Conservation (phyloP, 805 yeast species). For the Lipomyces oligophaga region DNA sequence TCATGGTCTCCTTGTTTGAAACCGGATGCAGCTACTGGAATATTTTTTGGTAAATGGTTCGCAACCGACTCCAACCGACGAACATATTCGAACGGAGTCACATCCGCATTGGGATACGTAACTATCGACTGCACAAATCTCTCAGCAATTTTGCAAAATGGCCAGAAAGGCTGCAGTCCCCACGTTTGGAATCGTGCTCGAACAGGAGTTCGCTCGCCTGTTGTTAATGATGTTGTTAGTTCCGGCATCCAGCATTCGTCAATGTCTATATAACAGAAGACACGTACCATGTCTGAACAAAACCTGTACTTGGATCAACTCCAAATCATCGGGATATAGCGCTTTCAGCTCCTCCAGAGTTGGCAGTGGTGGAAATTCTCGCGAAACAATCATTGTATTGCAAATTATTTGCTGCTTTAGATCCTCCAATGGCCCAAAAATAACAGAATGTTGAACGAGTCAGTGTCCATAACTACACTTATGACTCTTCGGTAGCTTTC, state of each 20-base stretch:
- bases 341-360: slow-evolving; percentile 13
- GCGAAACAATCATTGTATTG: slow-evolving; percentile 22
- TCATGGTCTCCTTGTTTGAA: slow-evolving; percentile 13
- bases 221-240: background rate
- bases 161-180: slow-evolving; percentile 29
- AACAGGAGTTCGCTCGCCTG: slow-evolving; percentile 29
- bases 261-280: too few relatives aligned
- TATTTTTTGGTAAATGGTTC: slow-evolving; percentile 17
- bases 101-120: slow-evolving; percentile 17
- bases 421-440: too few relatives aligned
- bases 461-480: too few relatives aligned
- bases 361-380: slow-evolving; percentile 16
- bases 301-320: slow-evolving; percentile 25
- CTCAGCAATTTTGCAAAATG: slow-evolving; percentile 23
- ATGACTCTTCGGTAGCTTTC: too few relatives aligned
- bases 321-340: slow-evolving; percentile 25
- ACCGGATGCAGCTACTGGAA: slow-evolving; percentile 24
- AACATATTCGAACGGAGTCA: slow-evolving; percentile 22
- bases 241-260: background rate
- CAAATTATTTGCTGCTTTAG: too few relatives aligned
- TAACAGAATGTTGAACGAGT: too few relatives aligned
- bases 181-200: slow-evolving; percentile 28
- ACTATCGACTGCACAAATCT: slow-evolving; percentile 22
- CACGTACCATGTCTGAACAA: slow-evolving; percentile 23
- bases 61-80: slow-evolving; percentile 26